Evolutionary conservation across 2,329 filamentous ascomycete genomes (phyloP).

Genomic region (Penicillium hesseltinei): DNA sequence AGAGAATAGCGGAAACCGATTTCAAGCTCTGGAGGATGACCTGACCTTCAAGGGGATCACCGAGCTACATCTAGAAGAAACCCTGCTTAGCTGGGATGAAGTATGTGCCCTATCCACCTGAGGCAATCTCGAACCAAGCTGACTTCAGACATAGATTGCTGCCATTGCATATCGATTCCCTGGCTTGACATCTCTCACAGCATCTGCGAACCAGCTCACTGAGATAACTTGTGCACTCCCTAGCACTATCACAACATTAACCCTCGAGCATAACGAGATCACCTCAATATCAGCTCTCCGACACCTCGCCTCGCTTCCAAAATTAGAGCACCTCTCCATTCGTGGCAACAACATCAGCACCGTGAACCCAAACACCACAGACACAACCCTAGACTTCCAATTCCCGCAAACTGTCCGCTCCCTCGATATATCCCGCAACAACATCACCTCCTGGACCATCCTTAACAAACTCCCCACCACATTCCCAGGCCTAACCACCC

Average conservation of each 20-base stretch:
- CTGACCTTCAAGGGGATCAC: slow-evolving; percentile 52
- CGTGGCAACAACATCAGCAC: slow-evolving; percentile 71
- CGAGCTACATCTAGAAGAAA: slow-evolving; percentile 66
- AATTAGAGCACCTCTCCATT: slow-evolving; percentile 55
- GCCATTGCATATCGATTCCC: slow-evolving; percentile 36
- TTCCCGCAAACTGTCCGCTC: slow-evolving; percentile 60
- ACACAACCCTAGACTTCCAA: slow-evolving; percentile 38
- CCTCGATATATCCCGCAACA: slow-evolving; percentile 72
- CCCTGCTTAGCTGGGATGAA: slow-evolving; percentile 64
- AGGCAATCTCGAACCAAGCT: slow-evolving; percentile 8
- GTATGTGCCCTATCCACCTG: slow-evolving; percentile 42
- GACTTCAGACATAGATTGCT: slow-evolving; percentile 32
- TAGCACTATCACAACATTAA: slow-evolving; percentile 44
- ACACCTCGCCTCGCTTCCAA: slow-evolving; percentile 54
- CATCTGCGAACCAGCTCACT: slow-evolving; percentile 40
- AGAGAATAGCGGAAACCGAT: slow-evolving; percentile 67
- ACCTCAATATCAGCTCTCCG: slow-evolving; percentile 39
- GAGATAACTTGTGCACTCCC: slow-evolving; percentile 31
- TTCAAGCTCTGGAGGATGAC: slow-evolving; percentile 43
- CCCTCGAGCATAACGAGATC: slow-evolving; percentile 50
- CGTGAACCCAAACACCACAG: slow-evolving; percentile 37
- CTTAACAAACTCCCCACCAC: slow-evolving; percentile 64
- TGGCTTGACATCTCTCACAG: slow-evolving; percentile 33
- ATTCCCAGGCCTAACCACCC: slow-evolving; percentile 70
- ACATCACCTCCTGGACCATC: slow-evolving; percentile 67